Base-by-base conservation (phyloP, 2,329 filamentous ascomycete species). In the Monilinia vaccinii-corymbosi region DNA sequence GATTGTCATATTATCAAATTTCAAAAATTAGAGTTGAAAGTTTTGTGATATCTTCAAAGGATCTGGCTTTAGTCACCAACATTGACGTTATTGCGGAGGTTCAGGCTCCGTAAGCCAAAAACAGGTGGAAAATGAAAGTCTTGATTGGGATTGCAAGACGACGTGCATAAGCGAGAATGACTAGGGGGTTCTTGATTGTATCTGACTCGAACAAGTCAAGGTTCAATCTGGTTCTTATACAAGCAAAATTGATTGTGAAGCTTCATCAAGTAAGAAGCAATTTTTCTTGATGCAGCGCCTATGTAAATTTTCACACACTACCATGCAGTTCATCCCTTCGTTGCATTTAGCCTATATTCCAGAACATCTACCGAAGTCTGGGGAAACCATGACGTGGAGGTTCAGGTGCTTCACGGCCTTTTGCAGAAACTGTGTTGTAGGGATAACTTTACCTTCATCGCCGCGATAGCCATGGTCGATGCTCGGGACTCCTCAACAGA, bases 141-240 rank as follows among this genome's bases (percentile, higher is more conserved):
- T 28, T 59, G 28, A 59, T 53, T 45, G 57, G 57, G 38, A 16
- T 53, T 31, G 31, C 18, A 32, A 55, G 48, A 59, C 57, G 57
- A 59, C 23, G 57, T 55, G 57, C 57, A 59, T 55, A 59, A 59
- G 49, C 57, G 57, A 55, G 48, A 55, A 38, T 34, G 25, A 34
- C 31, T 44, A 13, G 38, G 51, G 51, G 1, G 21, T 31, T 44
- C 18, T 34, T 34, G 14, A 53, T 42, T 53, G 50, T 53, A 10
- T 36, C 36, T 44, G 36, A 52, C 50, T 52, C 50, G 28, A 28
- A 42, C 11, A 21, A 21, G 10, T 31, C 50, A 52, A 21, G 50
- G 50, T 40, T 44, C 25, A 53, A 36, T 53, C 25, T 18, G 51
- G 38, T 31, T 36, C 14, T 52, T 58, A 58, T 58, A 38, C 52